These are phyloP conservation scores for Paramecium sonneborni DNA, from an alignment of 73 alveolate species.

Conservation along the genomic window DNA sequence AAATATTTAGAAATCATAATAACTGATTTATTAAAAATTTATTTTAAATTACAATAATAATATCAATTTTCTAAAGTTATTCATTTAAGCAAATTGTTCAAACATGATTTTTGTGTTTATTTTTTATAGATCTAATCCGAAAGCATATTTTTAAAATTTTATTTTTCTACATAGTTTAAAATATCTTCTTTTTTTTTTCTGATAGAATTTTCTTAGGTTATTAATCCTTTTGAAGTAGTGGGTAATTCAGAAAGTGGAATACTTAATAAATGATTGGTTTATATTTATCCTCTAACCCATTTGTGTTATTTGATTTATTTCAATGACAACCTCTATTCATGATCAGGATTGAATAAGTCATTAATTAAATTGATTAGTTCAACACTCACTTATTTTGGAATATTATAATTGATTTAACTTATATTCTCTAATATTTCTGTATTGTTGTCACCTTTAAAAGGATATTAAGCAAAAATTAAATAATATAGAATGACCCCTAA, in stretches of 20 bases:
- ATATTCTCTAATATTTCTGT: conserved; percentile 53
- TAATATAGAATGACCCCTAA: conserved; percentile 73
- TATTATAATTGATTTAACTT: conserved; percentile 32
- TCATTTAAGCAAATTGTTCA: background rate
- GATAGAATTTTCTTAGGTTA: background rate
- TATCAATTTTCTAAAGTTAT: background rate
- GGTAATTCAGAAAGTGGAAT: conserved; percentile 25
- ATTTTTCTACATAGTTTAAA: background rate
- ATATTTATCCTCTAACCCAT: background rate
- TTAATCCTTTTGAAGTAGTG: background rate
- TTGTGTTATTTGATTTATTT: background rate
- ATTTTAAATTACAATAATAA: background rate
- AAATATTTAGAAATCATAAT: too few relatives aligned
- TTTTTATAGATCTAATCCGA: background rate
- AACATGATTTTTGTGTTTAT: background rate
- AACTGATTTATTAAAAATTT: background rate
- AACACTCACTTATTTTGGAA: conserved; percentile 50
- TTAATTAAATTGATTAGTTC: background rate
- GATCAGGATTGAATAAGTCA: background rate
- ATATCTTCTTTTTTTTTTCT: background rate
- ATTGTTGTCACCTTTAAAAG: conserved; percentile 68
- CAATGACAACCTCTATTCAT: background rate
- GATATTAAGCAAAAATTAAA: conserved; percentile 67
- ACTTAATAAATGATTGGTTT: background rate
- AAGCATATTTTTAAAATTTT: background rate